Conservation (phyloP, 768 basidiomycete genomes). For the Sporobolomyces roseus region DNA sequence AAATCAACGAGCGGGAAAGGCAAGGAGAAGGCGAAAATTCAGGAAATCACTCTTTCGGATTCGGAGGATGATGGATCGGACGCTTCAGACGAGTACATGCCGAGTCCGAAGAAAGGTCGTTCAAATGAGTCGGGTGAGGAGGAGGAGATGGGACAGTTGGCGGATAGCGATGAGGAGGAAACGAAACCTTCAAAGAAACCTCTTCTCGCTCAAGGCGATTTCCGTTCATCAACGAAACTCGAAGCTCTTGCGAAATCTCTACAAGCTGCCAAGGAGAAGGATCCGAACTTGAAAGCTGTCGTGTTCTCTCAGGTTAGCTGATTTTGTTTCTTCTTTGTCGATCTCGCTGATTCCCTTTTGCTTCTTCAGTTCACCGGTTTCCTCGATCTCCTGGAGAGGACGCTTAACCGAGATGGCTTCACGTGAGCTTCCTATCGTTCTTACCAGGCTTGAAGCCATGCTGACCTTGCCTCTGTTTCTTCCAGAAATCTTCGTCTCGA, state of each 20-base stretch:
- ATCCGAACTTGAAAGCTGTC: constrained; percentile 66
- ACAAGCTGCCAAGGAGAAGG: constrained; percentile 58
- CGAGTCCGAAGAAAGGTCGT: constrained; percentile 9
- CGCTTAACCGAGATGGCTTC: constrained; percentile 65
- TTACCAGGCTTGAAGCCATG: neutral
- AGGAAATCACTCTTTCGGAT: constrained; percentile 28
- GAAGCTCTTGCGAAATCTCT: constrained; percentile 74
- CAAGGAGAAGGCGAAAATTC: constrained; percentile 19
- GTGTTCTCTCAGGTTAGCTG: constrained; percentile 61
- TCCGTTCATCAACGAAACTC: constrained; percentile 85
- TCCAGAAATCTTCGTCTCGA: constrained; percentile 66
- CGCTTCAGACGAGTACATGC: constrained; percentile 44
- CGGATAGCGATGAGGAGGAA: neutral
- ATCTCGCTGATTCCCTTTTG: neutral
- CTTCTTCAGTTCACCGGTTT: constrained; percentile 74
- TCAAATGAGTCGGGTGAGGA: constrained; percentile 2
- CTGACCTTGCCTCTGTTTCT: neutral
- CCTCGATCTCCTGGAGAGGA: constrained; percentile 71
- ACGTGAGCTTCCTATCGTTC: constrained; percentile 49
- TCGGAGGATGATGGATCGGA: constrained; percentile 19
- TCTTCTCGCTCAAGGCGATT: constrained; percentile 71
- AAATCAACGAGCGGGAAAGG: constrained; percentile 23
- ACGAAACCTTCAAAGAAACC: constrained; percentile 25
- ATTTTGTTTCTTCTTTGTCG: neutral
- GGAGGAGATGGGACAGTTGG: neutral